A percentile compares a stretch with the other conserved stretches of the same genome.
phyloP scores from a whole-genome alignment of 306 rosid genomes.

The Inga laurina region DNA sequence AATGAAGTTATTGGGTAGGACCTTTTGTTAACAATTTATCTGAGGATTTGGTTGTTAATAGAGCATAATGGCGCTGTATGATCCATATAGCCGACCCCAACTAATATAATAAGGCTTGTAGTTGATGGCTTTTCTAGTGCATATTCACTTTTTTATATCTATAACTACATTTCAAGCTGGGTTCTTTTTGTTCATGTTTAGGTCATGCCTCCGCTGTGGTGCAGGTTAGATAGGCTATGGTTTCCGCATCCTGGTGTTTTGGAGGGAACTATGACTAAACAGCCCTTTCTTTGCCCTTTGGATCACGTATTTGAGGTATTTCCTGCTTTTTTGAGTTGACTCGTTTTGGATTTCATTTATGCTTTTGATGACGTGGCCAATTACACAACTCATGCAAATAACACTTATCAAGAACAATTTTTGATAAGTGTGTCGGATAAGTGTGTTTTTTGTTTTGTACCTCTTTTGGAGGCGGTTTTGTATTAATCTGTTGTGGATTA shows the following conservation, averaged over 20 bases:
- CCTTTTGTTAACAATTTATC: not conserved
- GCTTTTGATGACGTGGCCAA: constrained; percentile 7
- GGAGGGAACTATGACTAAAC: constrained; percentile 88
- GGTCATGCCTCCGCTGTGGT: constrained; percentile 99
- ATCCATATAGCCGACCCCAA: too few species aligned
- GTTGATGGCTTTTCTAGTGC: constrained; percentile 11
- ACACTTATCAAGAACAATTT: not conserved
- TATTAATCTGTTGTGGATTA: too few species aligned
- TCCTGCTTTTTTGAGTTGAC: constrained; percentile 12
- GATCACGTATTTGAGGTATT: constrained; percentile 98
- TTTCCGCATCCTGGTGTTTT: constrained; percentile 89
- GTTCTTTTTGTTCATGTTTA: constrained; percentile 38
- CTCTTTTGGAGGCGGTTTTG: too few species aligned
- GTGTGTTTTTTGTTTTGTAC: too few species aligned
- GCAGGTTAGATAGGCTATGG: constrained; percentile 96
- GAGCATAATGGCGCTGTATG: not conserved
- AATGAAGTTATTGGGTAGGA: not conserved
- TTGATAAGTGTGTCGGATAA: too few species aligned
- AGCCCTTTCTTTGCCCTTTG: constrained; percentile 90
- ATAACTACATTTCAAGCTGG: constrained; percentile 32
- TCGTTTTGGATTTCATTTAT: constrained; percentile 14
- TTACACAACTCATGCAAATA: not conserved
- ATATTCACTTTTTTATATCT: constrained; percentile 27
- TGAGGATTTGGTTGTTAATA: too few species aligned
- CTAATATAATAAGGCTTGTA: too few species aligned